phyloP scores from a whole-genome alignment of 306 rosid genomes.

The Mimosa pudica region DNA sequence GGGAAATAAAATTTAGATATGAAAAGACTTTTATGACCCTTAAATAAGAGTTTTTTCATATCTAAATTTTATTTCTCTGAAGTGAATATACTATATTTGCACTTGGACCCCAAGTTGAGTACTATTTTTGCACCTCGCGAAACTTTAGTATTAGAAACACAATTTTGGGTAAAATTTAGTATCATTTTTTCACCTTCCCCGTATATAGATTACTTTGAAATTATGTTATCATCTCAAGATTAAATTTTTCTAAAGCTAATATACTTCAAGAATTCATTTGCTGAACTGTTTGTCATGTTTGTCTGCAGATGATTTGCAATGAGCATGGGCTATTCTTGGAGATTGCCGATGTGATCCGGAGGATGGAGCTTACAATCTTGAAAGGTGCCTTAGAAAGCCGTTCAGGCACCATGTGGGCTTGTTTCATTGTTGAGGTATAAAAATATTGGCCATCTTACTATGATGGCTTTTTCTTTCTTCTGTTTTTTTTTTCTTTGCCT shows the following conservation, averaged over 20 bases:
- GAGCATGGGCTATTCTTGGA: constrained; percentile 78
- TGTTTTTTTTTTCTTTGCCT: not conserved
- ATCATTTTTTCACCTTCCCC: no score
- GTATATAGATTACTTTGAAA: not conserved
- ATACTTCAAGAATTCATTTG: not conserved
- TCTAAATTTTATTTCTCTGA: no score
- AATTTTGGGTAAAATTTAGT: no score
- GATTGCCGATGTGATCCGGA: constrained; percentile 65
- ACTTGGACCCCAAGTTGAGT: no score
- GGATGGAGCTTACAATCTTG: constrained; percentile 63
- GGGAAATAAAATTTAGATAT: no score
- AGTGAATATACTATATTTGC: no score
- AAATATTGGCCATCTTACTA: constrained; percentile 1
- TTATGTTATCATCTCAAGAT: not conserved
- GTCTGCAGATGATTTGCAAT: constrained; percentile 54
- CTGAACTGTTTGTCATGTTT: constrained; percentile 17
- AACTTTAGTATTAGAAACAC: no score
- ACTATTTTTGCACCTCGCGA: no score
- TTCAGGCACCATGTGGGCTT: constrained; percentile 64
- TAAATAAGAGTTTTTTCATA: no score
- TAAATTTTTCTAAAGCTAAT: not conserved
- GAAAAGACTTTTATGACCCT: no score
- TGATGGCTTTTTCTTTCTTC: no score
- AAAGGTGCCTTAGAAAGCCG: constrained; percentile 66
- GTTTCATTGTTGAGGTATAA: constrained; percentile 79